Evolutionary conservation across 345 rosid genomes (phyloP).

Genomic region (Citrus cavaleriei): DNA sequence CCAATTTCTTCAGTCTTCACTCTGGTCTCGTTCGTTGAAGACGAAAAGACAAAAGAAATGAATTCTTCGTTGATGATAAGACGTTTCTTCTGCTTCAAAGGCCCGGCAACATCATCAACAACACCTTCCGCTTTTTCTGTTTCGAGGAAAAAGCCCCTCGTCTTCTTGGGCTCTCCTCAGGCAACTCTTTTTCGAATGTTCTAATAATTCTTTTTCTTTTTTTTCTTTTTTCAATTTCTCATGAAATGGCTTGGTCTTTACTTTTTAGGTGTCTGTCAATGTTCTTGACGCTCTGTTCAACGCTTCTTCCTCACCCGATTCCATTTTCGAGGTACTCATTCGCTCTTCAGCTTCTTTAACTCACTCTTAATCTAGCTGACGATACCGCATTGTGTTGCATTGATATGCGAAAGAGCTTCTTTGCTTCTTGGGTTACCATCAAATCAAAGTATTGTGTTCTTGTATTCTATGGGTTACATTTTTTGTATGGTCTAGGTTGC

Average conservation of each 20-base stretch:
- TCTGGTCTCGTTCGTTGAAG: slow-evolving; percentile 1
- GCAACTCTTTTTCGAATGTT: slow-evolving; percentile 21
- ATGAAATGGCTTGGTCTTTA: slow-evolving; percentile 16
- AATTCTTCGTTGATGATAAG: slow-evolving; percentile 47
- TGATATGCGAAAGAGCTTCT: background rate
- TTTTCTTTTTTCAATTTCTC: background rate
- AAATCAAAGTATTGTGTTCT: background rate
- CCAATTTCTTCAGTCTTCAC: too few relatives aligned
- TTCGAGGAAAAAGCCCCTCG: slow-evolving; percentile 66
- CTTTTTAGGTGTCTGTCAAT: slow-evolving; percentile 65
- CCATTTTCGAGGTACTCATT: slow-evolving; percentile 63
- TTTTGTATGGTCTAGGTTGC: slow-evolving; percentile 53
- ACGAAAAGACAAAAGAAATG: slow-evolving; percentile 18
- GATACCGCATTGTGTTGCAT: background rate
- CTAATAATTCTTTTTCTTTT: background rate
- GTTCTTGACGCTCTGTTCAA: slow-evolving; percentile 81
- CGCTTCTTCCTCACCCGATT: slow-evolving; percentile 57
- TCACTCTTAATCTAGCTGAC: background rate
- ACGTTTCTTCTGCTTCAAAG: slow-evolving; percentile 58
- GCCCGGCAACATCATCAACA: slow-evolving; percentile 16
- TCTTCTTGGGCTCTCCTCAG: slow-evolving; percentile 94
- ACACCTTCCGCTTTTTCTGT: slow-evolving; percentile 30
- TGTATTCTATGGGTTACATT: background rate
- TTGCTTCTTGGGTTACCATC: background rate
- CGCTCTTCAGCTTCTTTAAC: background rate